Conservation (phyloP, 192 early-diverging fungal species). For the Backusella tuberculispora region DNA sequence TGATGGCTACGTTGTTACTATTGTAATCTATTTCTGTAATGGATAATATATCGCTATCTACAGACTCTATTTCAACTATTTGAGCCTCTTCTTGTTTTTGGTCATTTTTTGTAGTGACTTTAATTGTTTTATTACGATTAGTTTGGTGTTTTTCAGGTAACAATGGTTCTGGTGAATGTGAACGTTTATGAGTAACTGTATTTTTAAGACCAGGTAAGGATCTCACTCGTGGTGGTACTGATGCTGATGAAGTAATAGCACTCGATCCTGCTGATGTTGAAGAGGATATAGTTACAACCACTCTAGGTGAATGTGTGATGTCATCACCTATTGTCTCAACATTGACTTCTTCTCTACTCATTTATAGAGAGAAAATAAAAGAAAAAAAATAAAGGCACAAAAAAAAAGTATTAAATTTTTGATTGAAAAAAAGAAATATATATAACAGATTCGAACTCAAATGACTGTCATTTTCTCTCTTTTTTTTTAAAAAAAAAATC, state of each 20-base stretch:
- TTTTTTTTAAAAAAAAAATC: too few relatives aligned
- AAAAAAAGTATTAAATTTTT: too few relatives aligned
- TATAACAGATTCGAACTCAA: too few relatives aligned
- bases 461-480: too few relatives aligned
- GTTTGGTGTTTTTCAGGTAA: too few relatives aligned
- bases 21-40: conserved; percentile 1
- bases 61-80: not conserved
- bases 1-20: not conserved
- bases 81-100: not conserved
- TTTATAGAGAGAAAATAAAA: too few relatives aligned
- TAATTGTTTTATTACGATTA: not conserved
- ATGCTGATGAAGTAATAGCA: too few relatives aligned
- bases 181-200: not conserved
- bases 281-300: not conserved
- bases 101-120: not conserved
- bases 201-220: not conserved
- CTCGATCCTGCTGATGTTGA: not conserved
- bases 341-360: too few relatives aligned
- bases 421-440: too few relatives aligned
- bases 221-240: too few relatives aligned
- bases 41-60: not conserved
- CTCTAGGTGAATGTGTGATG: not conserved
- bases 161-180: too few relatives aligned
- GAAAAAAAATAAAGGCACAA: too few relatives aligned
- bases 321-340: not conserved